A percentile compares a stretch with the other conserved stretches of the same genome.
These are phyloP conservation scores for Erysimum pusillum DNA, from an alignment of 441 rosid species.

Conservation along the genomic window DNA sequence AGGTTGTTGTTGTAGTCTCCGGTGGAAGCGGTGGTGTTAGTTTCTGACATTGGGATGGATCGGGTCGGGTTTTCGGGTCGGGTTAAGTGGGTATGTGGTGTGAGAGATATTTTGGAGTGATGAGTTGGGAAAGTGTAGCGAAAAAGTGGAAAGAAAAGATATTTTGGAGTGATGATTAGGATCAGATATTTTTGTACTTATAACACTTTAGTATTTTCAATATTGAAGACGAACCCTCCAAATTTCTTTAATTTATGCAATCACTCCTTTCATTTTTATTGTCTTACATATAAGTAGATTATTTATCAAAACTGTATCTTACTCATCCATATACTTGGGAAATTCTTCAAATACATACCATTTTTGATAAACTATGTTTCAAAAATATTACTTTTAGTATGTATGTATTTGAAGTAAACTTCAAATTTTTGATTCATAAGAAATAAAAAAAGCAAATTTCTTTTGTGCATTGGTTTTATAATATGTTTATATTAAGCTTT, in stretches of 20 bases:
- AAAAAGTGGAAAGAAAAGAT: conserved; percentile 45
- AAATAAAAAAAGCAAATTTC: too few relatives aligned
- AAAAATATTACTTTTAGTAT: too few relatives aligned
- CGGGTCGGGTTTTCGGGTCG: too few relatives aligned
- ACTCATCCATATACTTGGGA: background rate
- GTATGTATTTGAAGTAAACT: too few relatives aligned
- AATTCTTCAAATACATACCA: background rate
- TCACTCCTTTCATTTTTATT: background rate
- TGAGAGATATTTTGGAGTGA: conserved; percentile 32
- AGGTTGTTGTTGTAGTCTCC: too few relatives aligned
- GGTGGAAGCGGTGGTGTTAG: too few relatives aligned
- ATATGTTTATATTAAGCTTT: too few relatives aligned
- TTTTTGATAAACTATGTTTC: too few relatives aligned
- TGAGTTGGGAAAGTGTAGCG: conserved; percentile 37
- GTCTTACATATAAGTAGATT: background rate
- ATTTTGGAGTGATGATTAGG: conserved; percentile 51
- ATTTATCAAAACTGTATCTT: background rate
- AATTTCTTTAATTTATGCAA: background rate
- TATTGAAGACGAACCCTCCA: conserved; percentile 14
- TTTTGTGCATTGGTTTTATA: too few relatives aligned
- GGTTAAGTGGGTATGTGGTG: conserved; percentile 4
- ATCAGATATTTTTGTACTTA: conserved; percentile 40
- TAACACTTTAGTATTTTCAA: background rate
- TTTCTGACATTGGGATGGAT: too few relatives aligned
- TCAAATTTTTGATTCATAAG: too few relatives aligned